Conservation (phyloP, 768 basidiomycete genomes). For the Holtermanniella nyarrowii region DNA sequence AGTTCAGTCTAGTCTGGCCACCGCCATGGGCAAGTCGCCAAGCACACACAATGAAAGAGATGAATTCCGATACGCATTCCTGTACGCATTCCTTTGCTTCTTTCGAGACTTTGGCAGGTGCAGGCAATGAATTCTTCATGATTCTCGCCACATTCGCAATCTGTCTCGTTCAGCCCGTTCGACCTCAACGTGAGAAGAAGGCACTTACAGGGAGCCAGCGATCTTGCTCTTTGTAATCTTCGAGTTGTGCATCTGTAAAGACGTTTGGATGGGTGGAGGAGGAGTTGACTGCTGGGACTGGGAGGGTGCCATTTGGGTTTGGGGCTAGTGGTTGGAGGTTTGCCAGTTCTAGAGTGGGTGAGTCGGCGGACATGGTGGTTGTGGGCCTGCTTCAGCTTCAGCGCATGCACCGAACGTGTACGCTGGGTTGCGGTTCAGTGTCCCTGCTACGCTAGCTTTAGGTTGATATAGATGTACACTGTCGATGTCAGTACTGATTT, state of each 20-base stretch:
- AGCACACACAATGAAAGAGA: conserved; percentile 67
- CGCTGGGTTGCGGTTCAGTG: too few relatives aligned
- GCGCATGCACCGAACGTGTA: too few relatives aligned
- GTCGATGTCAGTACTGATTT: too few relatives aligned
- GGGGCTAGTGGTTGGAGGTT: not conserved
- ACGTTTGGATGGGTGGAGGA: not conserved
- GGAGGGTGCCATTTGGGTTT: not conserved
- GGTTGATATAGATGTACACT: too few relatives aligned
- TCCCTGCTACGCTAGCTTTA: too few relatives aligned
- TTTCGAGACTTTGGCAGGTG: conserved; percentile 89
- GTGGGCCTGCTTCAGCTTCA: too few relatives aligned
- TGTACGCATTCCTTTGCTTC: conserved; percentile 98
- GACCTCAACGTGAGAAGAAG: not conserved
- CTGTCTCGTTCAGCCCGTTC: conserved; percentile 43
- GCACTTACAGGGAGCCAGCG: conserved; percentile 72
- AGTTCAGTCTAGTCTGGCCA: not conserved
- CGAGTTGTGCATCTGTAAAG: conserved; percentile 82
- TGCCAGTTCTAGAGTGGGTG: not conserved
- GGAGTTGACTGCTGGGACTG: not conserved
- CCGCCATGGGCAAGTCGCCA: not conserved
- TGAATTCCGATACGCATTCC: conserved; percentile 97
- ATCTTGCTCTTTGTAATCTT: conserved; percentile 90
- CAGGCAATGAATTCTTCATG: conserved; percentile 85
- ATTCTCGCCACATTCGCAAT: conserved; percentile 97
- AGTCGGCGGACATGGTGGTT: not conserved